A percentile compares a stretch with the other conserved stretches of the same genome.
Conservation (phyloP, 2,329 filamentous ascomycete species). For the Monosporascus sp. region DNA sequence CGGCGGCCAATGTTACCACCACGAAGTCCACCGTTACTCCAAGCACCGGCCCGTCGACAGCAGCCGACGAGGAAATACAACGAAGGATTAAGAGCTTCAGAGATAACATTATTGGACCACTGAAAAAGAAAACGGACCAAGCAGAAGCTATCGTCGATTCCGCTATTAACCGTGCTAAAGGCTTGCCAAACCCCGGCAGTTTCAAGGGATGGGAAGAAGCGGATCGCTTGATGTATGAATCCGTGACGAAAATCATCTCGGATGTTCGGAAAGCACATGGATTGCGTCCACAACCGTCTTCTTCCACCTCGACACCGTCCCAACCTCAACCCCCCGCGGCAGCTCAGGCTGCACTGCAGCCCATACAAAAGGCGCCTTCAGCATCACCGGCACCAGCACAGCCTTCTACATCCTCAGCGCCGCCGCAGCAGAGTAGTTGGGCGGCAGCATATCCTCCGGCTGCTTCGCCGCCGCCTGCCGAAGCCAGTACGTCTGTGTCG, state of each 20-base stretch:
- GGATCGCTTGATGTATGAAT: slow-evolving; percentile 25
- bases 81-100: slow-evolving; percentile 23
- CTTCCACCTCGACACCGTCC: slow-evolving; percentile 8
- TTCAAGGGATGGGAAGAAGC: slow-evolving; percentile 26
- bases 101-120: slow-evolving; percentile 24
- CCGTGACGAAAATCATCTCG: slow-evolving; percentile 24
- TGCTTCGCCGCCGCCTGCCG: slow-evolving; percentile 2
- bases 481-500: neutral
- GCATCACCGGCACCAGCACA: slow-evolving; percentile 19
- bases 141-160: slow-evolving; percentile 27
- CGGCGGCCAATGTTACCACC: slow-evolving; percentile 7
- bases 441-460: neutral
- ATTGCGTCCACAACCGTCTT: slow-evolving; percentile 10
- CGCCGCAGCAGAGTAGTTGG: slow-evolving; percentile 8
- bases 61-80: slow-evolving; percentile 24
- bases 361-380: slow-evolving; percentile 14
- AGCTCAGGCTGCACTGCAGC: slow-evolving; percentile 12
- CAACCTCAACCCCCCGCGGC: slow-evolving; percentile 5
- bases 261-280: slow-evolving; percentile 22
- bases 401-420: slow-evolving; percentile 6
- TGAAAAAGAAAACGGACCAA: slow-evolving; percentile 24
- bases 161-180: slow-evolving; percentile 27
- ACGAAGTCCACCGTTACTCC: slow-evolving; percentile 19
- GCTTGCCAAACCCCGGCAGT: slow-evolving; percentile 20
- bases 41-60: slow-evolving; percentile 18